Evolutionary conservation across 2,329 filamentous ascomycete species (phyloP), one percentile per base, ranked within the genome.

Genomic region (Fusarium tjaetaba): DNA sequence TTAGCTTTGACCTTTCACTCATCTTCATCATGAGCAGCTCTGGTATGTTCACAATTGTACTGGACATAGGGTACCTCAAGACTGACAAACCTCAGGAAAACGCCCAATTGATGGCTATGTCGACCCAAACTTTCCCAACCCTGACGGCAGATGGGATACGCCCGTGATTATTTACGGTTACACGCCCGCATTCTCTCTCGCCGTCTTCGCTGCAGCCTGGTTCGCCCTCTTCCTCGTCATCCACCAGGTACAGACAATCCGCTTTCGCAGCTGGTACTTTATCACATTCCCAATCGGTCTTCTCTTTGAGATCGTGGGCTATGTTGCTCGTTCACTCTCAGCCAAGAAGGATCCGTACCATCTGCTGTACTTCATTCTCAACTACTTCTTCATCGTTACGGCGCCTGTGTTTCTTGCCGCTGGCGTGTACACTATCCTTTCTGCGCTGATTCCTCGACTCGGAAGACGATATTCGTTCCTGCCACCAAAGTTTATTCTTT

Each of bases 321-420:
- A 88, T 73, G 76, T 85, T 59, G 84, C 85, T 56, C 84, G 86
- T 14, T 80, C 81, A 5, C 82, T 88, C n/a, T 86, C 85, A 3
- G 82, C 85, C 32, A 82, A 84, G 71, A 80, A 84, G 49, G 83
- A 89, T 68, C 88, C 88, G 0, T 89, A 89, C 77, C 82, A 85
- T 68, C 82, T 89, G 22, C 79, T 85, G 42, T 89, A 85, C 81
- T 90, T 90, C 72, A 86, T 90, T 43, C 80, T 88, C 51, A 87
- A 89, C 76, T 90, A 89, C 81, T 90, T 90, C 82, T 88, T 88
- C 82, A 88, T 90, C 78, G 88, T 90, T 68, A 86, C 87, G 0
- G 88, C 88, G 0, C 88, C 88, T 3, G 88, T 90, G 42, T 88
- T 90, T 75, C 85, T 89, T 79, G 84, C 86, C 22, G 88, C 88